Evolutionary conservation across 306 rosid species (phyloP), one percentile per base, ranked within the genome.

Genomic region (Medicago arabica): DNA sequence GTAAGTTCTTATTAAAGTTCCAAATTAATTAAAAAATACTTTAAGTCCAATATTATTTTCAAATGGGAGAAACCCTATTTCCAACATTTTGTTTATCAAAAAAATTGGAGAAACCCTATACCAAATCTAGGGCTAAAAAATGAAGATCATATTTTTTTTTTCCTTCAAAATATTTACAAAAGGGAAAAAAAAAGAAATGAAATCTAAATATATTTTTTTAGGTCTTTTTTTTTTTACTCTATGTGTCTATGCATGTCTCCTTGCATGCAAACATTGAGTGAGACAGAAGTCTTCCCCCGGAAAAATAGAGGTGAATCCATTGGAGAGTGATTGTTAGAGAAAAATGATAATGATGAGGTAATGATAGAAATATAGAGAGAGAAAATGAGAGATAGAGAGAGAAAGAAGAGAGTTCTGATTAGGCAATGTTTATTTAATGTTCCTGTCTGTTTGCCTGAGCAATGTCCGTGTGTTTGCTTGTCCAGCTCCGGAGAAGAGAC

Each of bases 401-500:
- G 71, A 31, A 43, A 15, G 58, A 49, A 13, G 39, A 51, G 67
- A 58, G 65, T 55, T 41, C 12, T 8, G 38, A 51, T 67, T 78
- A 51, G 77, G 57, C 11, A 69, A 73, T 47, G 76, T 23, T 73
- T 79, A 84, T 75, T 77, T 81, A 81, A 86, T 82, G 78, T 65
- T 65, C 28, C 75, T 77, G 80, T 87, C 76, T 75, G 63, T 75
- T 78, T 85, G 79, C 67, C 63, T 79, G 67, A 71, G 57, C 53
- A 70, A 79, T 85, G 72, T 78, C 67, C 49, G 68, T 67, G 85
- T 83, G 77, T 84, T 82, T 83, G 72, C 69, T 46, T 70, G 83
- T 78, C 80, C 97, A 94, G 98, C 98, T 76, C 97, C 98, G 76
- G 98, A 94, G 82, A 94, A 94, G 89, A 90, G 96, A 84, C 98